Conservation (phyloP, 2,329 filamentous ascomycete species). For the Microdochium bolleyi region DNA sequence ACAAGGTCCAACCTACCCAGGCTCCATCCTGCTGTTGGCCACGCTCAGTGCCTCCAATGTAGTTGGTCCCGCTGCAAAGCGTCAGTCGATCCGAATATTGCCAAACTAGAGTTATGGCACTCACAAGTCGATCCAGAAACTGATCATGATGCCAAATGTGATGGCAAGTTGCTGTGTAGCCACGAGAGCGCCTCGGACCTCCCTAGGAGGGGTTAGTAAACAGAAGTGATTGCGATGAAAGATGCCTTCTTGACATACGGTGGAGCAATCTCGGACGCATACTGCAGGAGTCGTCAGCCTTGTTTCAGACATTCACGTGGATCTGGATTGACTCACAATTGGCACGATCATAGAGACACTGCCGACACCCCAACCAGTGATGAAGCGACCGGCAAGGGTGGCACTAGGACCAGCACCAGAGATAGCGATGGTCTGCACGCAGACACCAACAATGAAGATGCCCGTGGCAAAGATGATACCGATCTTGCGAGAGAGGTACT, state of each 20-base stretch:
- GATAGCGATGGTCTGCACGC: constrained; percentile 59
- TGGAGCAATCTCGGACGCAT: constrained; percentile 37
- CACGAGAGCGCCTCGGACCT: constrained; percentile 31
- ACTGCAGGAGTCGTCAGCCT: too few relatives aligned
- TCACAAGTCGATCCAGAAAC: constrained; percentile 52
- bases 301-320: too few relatives aligned
- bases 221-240: too few relatives aligned
- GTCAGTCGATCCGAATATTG: neutral
- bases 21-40: constrained; percentile 54
- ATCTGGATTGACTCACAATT: constrained; percentile 21
- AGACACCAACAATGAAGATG: constrained; percentile 63
- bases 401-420: constrained; percentile 39
- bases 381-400: constrained; percentile 64
- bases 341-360: constrained; percentile 61
- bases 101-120: neutral
- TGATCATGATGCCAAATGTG: constrained; percentile 56
- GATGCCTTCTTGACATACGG: constrained; percentile 13
- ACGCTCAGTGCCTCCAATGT: constrained; percentile 44
- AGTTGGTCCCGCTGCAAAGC: constrained; percentile 43
- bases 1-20: constrained; percentile 42
- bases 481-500: constrained; percentile 61
- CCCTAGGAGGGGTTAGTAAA: constrained; percentile 4
- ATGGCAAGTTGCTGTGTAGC: constrained; percentile 42
- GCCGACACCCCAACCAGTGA: constrained; percentile 66
- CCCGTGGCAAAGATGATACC: constrained; percentile 56